A percentile compares a stretch with the other conserved stretches of the same genome.
phyloP scores from a whole-genome alignment of 2,329 filamentous ascomycete species.

The Penicillium sclerotigenum region DNA sequence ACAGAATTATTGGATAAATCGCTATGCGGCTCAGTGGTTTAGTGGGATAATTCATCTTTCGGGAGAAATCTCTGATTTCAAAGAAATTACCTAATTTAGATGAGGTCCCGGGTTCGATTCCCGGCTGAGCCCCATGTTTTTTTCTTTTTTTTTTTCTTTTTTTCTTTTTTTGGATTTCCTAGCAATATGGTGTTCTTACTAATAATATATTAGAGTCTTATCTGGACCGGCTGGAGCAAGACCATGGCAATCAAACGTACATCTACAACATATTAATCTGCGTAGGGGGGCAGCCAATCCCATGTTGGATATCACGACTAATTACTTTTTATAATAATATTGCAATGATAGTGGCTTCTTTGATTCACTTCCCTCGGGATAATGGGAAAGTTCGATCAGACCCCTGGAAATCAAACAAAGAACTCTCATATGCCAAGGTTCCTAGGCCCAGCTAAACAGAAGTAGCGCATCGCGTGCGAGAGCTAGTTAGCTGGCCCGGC shows the following conservation, averaged over 20 bases:
- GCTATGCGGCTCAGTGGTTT: constrained; percentile 1
- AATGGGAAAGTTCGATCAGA: not conserved
- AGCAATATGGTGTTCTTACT: too few species aligned
- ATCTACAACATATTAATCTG: too few species aligned
- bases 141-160: too few species aligned
- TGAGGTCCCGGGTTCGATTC: constrained; percentile 6
- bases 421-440: not conserved
- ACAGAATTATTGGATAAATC: fast-evolving
- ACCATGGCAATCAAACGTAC: too few species aligned
- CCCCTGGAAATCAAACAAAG: not conserved
- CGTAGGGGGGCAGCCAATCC: not conserved
- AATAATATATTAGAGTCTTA: too few species aligned
- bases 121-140: constrained; percentile 2
- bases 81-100: not conserved
- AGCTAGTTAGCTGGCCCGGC: not conserved
- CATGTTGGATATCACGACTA: not conserved
- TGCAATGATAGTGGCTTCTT: not conserved
- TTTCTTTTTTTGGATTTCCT: too few species aligned
- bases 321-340: not conserved
- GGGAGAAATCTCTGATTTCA: constrained; percentile 4
- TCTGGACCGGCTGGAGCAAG: too few species aligned
- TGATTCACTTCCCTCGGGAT: not conserved
- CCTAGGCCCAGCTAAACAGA: not conserved
- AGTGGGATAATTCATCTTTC: constrained; percentile 4
- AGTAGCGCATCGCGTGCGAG: not conserved